Base-by-base conservation (phyloP, 148 eudicot species). In the Oxyria digyna region DNA sequence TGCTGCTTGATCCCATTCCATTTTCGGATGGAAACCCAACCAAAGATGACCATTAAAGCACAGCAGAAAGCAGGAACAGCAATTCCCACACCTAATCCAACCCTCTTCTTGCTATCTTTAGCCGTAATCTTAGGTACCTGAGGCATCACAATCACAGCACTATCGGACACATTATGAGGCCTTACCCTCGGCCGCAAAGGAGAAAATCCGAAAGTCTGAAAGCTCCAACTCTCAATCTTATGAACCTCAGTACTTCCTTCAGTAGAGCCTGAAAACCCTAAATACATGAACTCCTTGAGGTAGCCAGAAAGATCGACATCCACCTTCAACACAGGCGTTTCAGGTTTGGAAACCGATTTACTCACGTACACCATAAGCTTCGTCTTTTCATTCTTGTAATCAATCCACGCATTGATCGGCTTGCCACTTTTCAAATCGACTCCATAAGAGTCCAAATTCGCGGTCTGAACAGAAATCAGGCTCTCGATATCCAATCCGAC, bases 161-260 rank as follows among this genome's bases (percentile, higher is more conserved):
- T 85, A 32, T 83, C 87, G 43, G 96, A 85, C 21, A 89, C 95
- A 72, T 93, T 90, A 71, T 85, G 84, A 69, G 88, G 82, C 70
- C 71, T 70, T 38, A n/a, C 68, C 35, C 72, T 59, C 6, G 65
- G 65, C 49, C 3, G 78, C 14, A 62, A 15, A 8, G 82, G 85
- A 52, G 41, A 67, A 63, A 92, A 82, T 66, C 96, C 96, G 26
- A 27, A 77, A 1, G 84, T 81, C 15, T 82, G 71, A 62, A 93
- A 82, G 40, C 79, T 82, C 87, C 96, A 89, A 73, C 74, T 85
- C 76, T 80, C 71, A 69, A 93, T 71, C 35, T 67, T 37, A 63
- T 93, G 96, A 54, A 78, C 38, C 72, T 93, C 98, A 24, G 96
- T 93, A 73, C 98, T 90, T 5, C 98, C 98, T 72, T 93, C 91